Conservation (phyloP, 2,329 filamentous ascomycete species). For the Chalaropsis ovoidea region DNA sequence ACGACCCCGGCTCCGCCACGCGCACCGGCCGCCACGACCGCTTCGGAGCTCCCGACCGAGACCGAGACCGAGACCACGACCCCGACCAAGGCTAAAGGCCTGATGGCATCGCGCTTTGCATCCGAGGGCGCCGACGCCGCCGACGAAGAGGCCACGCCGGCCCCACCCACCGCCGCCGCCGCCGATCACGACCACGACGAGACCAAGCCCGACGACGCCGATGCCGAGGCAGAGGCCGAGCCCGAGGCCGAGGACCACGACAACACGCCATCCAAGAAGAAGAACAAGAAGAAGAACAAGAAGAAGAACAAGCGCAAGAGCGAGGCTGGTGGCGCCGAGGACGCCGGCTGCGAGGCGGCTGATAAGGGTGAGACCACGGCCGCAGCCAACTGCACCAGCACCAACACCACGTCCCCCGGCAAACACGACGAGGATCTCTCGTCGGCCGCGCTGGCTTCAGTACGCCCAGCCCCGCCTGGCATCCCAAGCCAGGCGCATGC, state of each 20-base stretch:
- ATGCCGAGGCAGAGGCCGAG: background rate
- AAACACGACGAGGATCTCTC: constrained; percentile 51
- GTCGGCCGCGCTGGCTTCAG: constrained; percentile 56
- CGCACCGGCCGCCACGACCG: background rate
- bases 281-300: constrained; percentile 22
- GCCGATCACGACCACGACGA: constrained; percentile 30
- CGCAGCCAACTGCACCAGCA: constrained; percentile 4
- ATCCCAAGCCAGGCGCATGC: background rate
- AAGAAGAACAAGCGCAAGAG: constrained; percentile 24
- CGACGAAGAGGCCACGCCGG: no score
- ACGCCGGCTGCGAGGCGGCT: constrained; percentile 19
- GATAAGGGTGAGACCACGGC: constrained; percentile 28
- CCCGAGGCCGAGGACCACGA: constrained; percentile 2
- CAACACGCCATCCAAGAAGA: constrained; percentile 20
- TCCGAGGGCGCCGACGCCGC: background rate
- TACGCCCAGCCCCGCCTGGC: constrained; percentile 39
- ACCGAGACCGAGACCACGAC: constrained; percentile 15
- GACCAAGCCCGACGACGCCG: constrained; percentile 32
- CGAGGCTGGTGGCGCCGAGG: constrained; percentile 28
- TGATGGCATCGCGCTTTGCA: constrained; percentile 44
- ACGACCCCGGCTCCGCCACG: constrained; percentile 10
- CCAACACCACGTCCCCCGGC: constrained; percentile 25
- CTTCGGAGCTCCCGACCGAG: constrained; percentile 9
- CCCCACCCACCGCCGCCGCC: no score
- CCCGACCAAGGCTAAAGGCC: constrained; percentile 40